Evolutionary conservation across 2,329 filamentous ascomycete genomes (phyloP).

Genomic region (Cladophialophora psammophila): DNA sequence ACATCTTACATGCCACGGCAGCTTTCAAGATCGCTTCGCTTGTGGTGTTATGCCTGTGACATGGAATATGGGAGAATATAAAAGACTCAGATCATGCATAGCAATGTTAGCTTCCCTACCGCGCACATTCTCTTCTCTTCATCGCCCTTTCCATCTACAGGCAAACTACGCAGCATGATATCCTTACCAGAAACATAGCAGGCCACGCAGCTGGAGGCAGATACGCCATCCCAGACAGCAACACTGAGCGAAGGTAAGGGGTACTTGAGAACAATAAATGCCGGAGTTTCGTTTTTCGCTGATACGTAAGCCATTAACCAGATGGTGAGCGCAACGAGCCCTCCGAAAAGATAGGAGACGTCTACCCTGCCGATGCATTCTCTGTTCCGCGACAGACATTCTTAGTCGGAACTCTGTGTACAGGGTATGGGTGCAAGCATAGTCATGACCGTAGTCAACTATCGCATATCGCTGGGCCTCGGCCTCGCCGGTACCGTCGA

Average conservation of each 20-base stretch:
- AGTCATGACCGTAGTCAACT: slow-evolving; percentile 72
- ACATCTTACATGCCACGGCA: no score
- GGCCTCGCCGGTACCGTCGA: slow-evolving; percentile 72
- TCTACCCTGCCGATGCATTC: slow-evolving; percentile 8
- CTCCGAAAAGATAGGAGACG: background rate
- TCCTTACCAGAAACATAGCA: background rate
- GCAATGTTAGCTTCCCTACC: background rate
- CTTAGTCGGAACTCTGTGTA: slow-evolving; percentile 48
- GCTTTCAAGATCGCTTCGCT: background rate
- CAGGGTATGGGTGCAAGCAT: slow-evolving; percentile 63
- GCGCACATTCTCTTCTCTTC: background rate
- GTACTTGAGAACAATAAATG: background rate
- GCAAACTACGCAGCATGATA: background rate
- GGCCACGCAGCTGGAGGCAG: background rate
- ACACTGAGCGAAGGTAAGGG: background rate
- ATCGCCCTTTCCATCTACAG: no score
- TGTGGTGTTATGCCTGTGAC: background rate
- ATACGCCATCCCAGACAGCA: background rate
- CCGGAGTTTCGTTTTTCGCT: background rate
- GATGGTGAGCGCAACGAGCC: background rate
- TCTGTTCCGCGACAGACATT: slow-evolving; percentile 40
- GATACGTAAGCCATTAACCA: no score
- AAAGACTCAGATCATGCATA: background rate
- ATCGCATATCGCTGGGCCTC: slow-evolving; percentile 70
- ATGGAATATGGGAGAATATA: background rate